Conservation (phyloP, 176 grass and related monocot species). For the Zoysia pacifica region DNA sequence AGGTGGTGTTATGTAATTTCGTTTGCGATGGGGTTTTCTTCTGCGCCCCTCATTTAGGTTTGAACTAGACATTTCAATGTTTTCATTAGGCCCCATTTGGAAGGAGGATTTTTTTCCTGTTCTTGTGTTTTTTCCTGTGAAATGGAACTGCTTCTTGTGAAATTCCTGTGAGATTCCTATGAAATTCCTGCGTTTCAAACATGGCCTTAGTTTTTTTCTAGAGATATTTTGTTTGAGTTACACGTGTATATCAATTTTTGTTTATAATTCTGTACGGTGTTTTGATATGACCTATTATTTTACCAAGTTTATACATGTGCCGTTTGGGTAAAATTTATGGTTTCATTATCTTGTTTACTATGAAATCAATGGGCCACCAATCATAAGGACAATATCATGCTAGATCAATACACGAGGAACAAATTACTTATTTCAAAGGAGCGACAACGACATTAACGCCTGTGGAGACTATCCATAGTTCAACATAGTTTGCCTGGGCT, state of each 20-base stretch:
- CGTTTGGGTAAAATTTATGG: neutral
- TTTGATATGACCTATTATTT: slow-evolving; percentile 2
- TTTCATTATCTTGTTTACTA: neutral
- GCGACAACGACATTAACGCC: neutral
- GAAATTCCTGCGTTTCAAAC: too few relatives aligned
- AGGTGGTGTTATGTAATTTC: too few relatives aligned
- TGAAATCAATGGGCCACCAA: neutral
- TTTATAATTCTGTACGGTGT: neutral
- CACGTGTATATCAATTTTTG: neutral
- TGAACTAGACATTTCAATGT: neutral
- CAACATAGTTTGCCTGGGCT: neutral
- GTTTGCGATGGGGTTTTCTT: neutral
- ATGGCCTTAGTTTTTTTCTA: neutral
- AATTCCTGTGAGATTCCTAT: too few relatives aligned
- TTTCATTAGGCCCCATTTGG: neutral
- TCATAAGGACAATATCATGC: neutral
- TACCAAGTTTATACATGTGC: neutral
- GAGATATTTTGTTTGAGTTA: neutral
- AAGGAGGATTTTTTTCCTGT: too few relatives aligned
- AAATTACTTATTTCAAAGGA: neutral
- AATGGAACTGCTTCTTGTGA: too few relatives aligned
- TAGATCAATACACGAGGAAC: neutral
- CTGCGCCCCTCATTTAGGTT: neutral
- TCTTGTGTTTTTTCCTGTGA: too few relatives aligned
- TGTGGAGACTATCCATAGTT: neutral